These are phyloP conservation scores for Sisymbrium irio DNA, from an alignment of 345 rosid species.

Conservation along the genomic window DNA sequence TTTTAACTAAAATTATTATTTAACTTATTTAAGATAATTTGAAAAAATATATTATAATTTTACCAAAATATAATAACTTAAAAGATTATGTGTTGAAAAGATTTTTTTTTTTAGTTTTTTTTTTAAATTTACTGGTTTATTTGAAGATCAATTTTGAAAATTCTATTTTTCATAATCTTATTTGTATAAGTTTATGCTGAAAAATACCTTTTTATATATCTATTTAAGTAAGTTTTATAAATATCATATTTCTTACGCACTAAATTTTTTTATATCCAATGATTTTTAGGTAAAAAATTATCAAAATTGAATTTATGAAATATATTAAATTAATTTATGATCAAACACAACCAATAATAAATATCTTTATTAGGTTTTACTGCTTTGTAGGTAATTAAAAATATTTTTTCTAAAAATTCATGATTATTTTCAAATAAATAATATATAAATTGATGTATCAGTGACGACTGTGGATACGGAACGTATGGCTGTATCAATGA, in stretches of 20 bases:
- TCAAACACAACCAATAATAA: too few relatives aligned
- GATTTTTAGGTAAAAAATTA: background rate
- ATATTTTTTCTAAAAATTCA: background rate
- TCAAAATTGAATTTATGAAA: background rate
- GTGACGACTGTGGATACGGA: conserved; percentile 38
- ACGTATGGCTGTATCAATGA: conserved; percentile 34
- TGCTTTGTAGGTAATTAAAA: too few relatives aligned
- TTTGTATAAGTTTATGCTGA: background rate
- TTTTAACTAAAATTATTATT: background rate
- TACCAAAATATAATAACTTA: too few relatives aligned
- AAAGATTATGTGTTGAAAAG: background rate
- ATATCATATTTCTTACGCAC: background rate
- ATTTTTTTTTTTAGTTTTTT: background rate
- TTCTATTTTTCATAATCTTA: background rate
- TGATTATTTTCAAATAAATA: background rate
- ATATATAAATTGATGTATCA: conserved; percentile 15
- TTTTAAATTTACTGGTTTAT: background rate
- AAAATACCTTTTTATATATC: background rate
- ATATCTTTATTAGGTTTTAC: too few relatives aligned
- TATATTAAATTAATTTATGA: background rate
- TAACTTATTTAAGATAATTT: background rate
- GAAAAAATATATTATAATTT: too few relatives aligned
- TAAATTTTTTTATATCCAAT: background rate
- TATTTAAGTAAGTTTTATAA: background rate
- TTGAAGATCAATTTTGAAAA: background rate